Percentiles rank a stretch among this genome's conserved stretches.
These are phyloP conservation scores for Aureobasidium sp. DNA, from an alignment of 2,329 filamentous ascomycete species.

Conservation along the genomic window DNA sequence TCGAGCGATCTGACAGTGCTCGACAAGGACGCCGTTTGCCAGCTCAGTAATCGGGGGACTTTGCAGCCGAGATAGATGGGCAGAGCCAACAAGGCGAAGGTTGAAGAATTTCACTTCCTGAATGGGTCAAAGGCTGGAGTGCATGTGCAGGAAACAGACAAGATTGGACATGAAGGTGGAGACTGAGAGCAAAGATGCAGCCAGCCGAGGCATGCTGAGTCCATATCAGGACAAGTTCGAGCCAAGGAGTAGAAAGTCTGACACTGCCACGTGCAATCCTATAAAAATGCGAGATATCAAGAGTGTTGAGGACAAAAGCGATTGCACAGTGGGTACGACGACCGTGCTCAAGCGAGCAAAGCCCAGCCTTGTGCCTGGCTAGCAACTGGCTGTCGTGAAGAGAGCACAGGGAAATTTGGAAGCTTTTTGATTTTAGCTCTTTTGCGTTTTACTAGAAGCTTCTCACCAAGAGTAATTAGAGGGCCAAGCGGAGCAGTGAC, in stretches of 20 bases:
- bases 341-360: conserved; percentile 8
- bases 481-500: not conserved
- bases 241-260: not conserved
- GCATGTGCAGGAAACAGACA: not conserved
- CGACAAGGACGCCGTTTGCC: not conserved
- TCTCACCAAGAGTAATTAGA: conserved; percentile 4
- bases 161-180: not conserved
- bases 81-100: not conserved
- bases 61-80: conserved; percentile 1
- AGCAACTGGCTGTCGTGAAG: not conserved
- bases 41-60: not conserved
- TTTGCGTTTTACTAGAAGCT: conserved; percentile 5
- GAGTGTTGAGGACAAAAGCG: conserved; percentile 1
- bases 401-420: conserved; percentile 2
- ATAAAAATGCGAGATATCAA: not conserved
- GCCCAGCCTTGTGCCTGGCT: conserved; percentile 9
- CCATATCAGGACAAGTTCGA: not conserved
- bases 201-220: not conserved
- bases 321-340: conserved; percentile 1
- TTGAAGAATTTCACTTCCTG: not conserved
- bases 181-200: not conserved
- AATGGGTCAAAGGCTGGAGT: not conserved
- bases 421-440: conserved; percentile 10
- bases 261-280: conserved; percentile 7
- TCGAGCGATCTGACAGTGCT: conserved; percentile 2